Evolutionary conservation across 306 rosid species (phyloP).

Genomic region (Canavalia ensiformis): DNA sequence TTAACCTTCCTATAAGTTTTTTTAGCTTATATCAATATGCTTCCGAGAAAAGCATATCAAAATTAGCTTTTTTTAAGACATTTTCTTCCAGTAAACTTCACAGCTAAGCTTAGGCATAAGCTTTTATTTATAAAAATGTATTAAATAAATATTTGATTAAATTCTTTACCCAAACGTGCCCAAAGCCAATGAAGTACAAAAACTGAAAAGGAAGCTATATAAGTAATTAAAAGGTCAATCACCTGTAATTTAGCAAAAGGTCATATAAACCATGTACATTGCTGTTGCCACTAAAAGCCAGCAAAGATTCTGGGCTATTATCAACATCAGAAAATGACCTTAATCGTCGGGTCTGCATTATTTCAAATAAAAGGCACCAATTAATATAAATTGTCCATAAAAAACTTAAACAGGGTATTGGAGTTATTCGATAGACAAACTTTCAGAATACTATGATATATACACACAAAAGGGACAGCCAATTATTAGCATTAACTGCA

Average conservation of each 20-base stretch:
- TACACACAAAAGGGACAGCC: constrained; percentile 20
- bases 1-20: background rate
- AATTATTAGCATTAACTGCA: constrained; percentile 12
- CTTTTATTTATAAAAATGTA: background rate
- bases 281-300: constrained; percentile 74
- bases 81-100: background rate
- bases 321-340: constrained; percentile 74
- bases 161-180: background rate
- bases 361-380: constrained; percentile 28
- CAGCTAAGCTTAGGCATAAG: background rate
- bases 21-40: background rate
- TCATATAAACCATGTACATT: constrained; percentile 84
- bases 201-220: constrained; percentile 28
- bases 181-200: constrained; percentile 13
- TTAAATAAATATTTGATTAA: background rate
- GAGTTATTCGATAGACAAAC: constrained; percentile 18
- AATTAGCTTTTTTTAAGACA: background rate
- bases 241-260: constrained; percentile 89
- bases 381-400: constrained; percentile 1
- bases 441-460: constrained; percentile 26
- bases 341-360: constrained; percentile 73
- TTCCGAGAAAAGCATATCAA: background rate
- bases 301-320: constrained; percentile 83
- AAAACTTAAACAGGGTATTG: constrained; percentile 1
- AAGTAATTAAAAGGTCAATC: constrained; percentile 37